Evolutionary conservation across 129 eudicot genomes (phyloP).

Genomic region (Oenanthe sinensis): DNA sequence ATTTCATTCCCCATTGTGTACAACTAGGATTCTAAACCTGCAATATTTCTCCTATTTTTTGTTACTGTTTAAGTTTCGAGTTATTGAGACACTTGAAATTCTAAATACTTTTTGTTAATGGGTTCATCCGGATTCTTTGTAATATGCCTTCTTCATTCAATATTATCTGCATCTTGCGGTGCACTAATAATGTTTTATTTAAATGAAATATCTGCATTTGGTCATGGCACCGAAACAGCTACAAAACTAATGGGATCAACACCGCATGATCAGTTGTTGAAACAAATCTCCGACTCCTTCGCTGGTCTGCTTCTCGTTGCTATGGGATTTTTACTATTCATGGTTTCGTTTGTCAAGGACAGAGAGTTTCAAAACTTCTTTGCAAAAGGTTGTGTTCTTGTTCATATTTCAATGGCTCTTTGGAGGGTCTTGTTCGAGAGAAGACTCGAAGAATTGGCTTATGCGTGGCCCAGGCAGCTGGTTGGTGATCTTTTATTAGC

Average conservation of each 20-base stretch:
- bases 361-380: conserved; percentile 65
- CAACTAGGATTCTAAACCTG: too few relatives aligned
- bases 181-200: conserved; percentile 61
- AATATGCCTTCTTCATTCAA: conserved; percentile 51
- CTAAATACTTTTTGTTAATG: conserved; percentile 21
- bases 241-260: conserved; percentile 59
- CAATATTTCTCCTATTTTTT: too few relatives aligned
- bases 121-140: conserved; percentile 57
- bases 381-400: conserved; percentile 65
- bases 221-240: conserved; percentile 67
- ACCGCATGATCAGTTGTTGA: conserved; percentile 60
- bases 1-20: too few relatives aligned
- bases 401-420: conserved; percentile 58
- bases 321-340: conserved; percentile 54
- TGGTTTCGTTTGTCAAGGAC: conserved; percentile 76
- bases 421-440: conserved; percentile 69
- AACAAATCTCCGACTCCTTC: conserved; percentile 55
- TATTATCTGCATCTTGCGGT: conserved; percentile 47
- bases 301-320: conserved; percentile 55
- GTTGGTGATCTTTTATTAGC: conserved; percentile 57
- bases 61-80: neutral
- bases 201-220: conserved; percentile 53
- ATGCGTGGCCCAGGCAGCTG: conserved; percentile 62
- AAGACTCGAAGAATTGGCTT: conserved; percentile 53
- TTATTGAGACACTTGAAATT: too few relatives aligned